Base-by-base conservation (phyloP, 331 rosid species). In the Quercus tomentella region DNA sequence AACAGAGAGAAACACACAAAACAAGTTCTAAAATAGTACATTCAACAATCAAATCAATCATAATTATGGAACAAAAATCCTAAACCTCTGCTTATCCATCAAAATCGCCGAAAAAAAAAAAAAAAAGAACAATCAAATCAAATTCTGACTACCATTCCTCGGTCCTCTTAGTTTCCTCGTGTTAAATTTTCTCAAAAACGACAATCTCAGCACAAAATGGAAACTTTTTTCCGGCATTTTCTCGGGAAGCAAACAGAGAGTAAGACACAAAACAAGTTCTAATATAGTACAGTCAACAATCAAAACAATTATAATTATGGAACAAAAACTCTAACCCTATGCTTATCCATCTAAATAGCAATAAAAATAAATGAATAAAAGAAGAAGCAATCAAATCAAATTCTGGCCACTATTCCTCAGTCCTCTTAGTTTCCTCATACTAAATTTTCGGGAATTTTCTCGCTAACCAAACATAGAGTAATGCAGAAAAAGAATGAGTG, bases 91-190 rank as follows among this genome's bases (percentile, higher is more conserved):
- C 8, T 35, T 35, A 35, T 35, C 41, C 41, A 35, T 35, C 9
- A 35, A 35, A 35, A 35, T 7, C 0, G 41, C 41, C 9, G 0
- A 0, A 10, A 43, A 43, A 6, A 35, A 43, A 33, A 35, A 9
- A 43, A 7, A 41, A 8, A 60, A 2, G 2, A 23, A 61, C 14
- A 23, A 61, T 0, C 15, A 57, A n/a, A 57, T 1, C 9, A 21
- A n/a, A 57, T 57, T 57, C 4, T 21, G 63, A 57, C 11, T 57
- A 22, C 63, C 3, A 57, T 21, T 57, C 63, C 63, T 7, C 26
- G 9, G 62, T n/a, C 62, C 21, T 20, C 26, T n/a, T 56, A 7
- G 11, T 56, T 56, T 56, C 12, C 26, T 20, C 63, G 1, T 57
- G 3, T 57, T 57, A 57, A 57, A 57, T 37, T 37, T 37, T 37